A percentile compares a stretch with the other conserved stretches of the same genome.
Evolutionary conservation across 768 basidiomycete species (phyloP).

Genomic region (Mrakia frigida): DNA sequence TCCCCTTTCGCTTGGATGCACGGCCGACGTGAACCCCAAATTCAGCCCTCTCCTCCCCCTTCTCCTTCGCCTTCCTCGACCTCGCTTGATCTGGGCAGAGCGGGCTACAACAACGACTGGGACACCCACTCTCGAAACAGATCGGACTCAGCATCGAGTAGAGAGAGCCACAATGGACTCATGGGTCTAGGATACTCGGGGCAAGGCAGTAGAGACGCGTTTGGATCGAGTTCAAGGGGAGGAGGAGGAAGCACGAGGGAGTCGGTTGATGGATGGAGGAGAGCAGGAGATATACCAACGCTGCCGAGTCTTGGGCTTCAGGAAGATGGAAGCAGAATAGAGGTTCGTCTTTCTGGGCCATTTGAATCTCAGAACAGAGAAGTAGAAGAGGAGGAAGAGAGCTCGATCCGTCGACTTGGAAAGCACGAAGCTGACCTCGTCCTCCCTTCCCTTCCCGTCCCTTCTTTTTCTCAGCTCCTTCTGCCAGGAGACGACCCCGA

Average conservation of each 20-base stretch:
- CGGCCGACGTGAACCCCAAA: not conserved
- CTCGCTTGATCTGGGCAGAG: not conserved
- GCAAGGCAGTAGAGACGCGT: not conserved
- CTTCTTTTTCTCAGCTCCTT: not conserved
- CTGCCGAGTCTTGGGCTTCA: not conserved
- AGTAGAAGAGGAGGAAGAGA: not conserved
- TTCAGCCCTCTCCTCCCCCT: not conserved
- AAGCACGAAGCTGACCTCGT: not conserved
- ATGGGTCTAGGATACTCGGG: not conserved
- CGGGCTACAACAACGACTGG: not conserved
- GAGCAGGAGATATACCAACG: not conserved
- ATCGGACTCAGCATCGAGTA: not conserved
- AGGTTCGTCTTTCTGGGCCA: not conserved
- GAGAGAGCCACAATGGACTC: not conserved
- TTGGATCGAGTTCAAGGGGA: not conserved
- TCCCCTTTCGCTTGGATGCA: not conserved
- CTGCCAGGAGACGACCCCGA: not conserved
- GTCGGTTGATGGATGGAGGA: constrained; percentile 8
- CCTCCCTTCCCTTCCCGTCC: not conserved
- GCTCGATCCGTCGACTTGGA: too few relatives aligned
- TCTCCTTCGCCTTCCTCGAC: not conserved
- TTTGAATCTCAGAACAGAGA: too few relatives aligned
- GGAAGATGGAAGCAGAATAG: constrained; percentile 17
- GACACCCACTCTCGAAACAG: not conserved
- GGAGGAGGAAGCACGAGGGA: not conserved